These are phyloP conservation scores for Citrus sinensis DNA, from an alignment of 345 rosid genomes.

Conservation along the genomic window DNA sequence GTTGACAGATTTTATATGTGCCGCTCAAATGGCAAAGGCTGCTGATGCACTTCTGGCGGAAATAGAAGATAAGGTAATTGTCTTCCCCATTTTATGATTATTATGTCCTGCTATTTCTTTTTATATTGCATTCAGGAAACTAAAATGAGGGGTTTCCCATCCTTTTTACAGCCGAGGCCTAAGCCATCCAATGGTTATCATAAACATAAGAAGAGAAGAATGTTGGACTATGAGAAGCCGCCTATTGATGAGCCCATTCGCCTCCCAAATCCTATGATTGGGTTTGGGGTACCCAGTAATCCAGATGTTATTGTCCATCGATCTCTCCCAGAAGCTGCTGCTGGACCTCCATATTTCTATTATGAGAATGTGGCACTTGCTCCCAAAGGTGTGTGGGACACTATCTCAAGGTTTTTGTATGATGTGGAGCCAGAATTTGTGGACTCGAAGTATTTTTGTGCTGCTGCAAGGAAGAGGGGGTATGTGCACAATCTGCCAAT, in stretches of 20 bases:
- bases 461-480: conserved; percentile 89
- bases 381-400: conserved; percentile 93
- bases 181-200: conserved; percentile 12
- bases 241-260: conserved; percentile 44
- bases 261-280: conserved; percentile 85
- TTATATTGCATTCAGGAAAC: not conserved
- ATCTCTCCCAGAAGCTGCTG: conserved; percentile 55
- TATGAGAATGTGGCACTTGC: conserved; percentile 93
- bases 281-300: conserved; percentile 77
- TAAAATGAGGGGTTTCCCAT: not conserved
- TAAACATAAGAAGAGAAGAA: conserved; percentile 55
- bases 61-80: conserved; percentile 51
- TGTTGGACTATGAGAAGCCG: conserved; percentile 24
- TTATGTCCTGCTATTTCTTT: not conserved
- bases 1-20: conserved; percentile 75
- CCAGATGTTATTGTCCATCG: conserved; percentile 28
- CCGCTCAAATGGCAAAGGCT: conserved; percentile 71
- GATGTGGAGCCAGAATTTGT: conserved; percentile 85
- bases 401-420: conserved; percentile 61
- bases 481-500: conserved; percentile 85
- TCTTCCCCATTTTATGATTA: not conserved
- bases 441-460: conserved; percentile 77
- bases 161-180: conserved; percentile 36
- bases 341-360: conserved; percentile 77
- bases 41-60: conserved; percentile 47